Percentiles rank a stretch among this genome's conserved stretches.
Evolutionary conservation across 1,284 basidiomycete genomes (phyloP).

Genomic region (Tilletia walkeri): DNA sequence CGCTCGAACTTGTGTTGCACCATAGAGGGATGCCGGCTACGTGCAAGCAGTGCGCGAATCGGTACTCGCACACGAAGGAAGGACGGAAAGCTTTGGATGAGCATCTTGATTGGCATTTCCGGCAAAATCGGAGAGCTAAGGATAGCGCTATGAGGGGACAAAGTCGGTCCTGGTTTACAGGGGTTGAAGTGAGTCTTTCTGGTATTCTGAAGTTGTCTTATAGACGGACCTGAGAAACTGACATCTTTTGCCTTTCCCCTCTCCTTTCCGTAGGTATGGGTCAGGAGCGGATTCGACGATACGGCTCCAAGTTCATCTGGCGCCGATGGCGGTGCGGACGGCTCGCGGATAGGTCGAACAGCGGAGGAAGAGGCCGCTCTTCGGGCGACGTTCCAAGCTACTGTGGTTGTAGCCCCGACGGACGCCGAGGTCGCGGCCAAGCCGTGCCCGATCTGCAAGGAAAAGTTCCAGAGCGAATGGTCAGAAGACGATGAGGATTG

Average conservation of each 20-base stretch:
- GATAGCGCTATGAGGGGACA: constrained; percentile 82
- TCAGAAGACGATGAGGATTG: constrained; percentile 96
- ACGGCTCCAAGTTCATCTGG: constrained; percentile 33
- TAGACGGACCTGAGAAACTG: neutral
- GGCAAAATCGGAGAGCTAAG: constrained; percentile 83
- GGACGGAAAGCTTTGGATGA: constrained; percentile 79
- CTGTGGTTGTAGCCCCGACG: constrained; percentile 73
- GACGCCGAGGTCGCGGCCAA: constrained; percentile 75
- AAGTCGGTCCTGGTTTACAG: constrained; percentile 85
- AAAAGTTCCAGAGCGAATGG: constrained; percentile 85
- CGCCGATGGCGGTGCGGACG: constrained; percentile 1
- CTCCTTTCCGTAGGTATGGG: neutral
- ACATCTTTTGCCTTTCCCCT: neutral
- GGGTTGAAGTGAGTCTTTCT: constrained; percentile 63
- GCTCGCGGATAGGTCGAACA: constrained; percentile 67
- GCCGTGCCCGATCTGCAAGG: constrained; percentile 96
- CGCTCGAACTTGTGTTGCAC: constrained; percentile 42
- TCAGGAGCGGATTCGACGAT: constrained; percentile 35
- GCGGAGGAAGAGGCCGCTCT: constrained; percentile 66
- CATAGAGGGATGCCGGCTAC: constrained; percentile 68
- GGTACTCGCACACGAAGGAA: constrained; percentile 71
- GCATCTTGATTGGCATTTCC: constrained; percentile 96
- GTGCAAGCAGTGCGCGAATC: constrained; percentile 90
- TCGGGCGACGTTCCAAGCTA: constrained; percentile 62
- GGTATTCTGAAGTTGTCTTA: neutral